Base-by-base conservation (phyloP, 139 green algal species). In the Micractinium sp. region DNA sequence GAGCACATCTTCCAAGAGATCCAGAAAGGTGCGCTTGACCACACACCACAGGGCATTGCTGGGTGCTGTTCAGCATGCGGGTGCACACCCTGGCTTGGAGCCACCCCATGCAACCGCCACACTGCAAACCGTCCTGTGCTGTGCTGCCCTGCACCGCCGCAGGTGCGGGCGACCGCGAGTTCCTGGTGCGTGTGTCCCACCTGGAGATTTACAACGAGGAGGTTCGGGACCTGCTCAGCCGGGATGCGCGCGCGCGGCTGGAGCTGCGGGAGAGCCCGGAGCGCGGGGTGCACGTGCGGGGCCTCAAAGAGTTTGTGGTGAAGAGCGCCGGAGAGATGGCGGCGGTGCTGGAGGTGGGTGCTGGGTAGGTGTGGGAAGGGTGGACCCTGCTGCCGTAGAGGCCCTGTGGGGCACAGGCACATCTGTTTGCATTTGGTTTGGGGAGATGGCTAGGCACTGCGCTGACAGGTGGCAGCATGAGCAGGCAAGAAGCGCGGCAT, bases 1-100 rank as follows among this genome's bases (percentile, higher is more conserved):
- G 96, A 99, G 69, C 96, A 99, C 90, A 96, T 99, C 36, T 99
- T 99, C 89, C 91, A 86, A 9, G 94, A 94, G 89, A 99, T 99
- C 89, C 91, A 97, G 82, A 96, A 95, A 82, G 97, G 98, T 90
- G 92, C 89, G 27, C 1, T 53, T 23, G 73, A 92, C 80, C 76
- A 67, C 66, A 5, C 77, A 20, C 33, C 7, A 7, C 18, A 35
- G 38, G 23, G 19, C 19, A 29, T 36, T 47, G 73, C 73, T 38
- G 73, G 31, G 73, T 36, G n/a, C 73, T 53, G 18, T 60, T 3
- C 19, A 31, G 75, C 75, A 81, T 27, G 36, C 36, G 74, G 41
- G 61, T 53, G 56, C 16, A 47, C 36, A 29, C 27, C 82, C 61
- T 63, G n/a, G 81, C 56, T 86, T 47, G 3, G 13, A 16, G 22